Evolutionary conservation across 2,329 filamentous ascomycete species (phyloP).

Genomic region (Chaetomiaceae sp.): DNA sequence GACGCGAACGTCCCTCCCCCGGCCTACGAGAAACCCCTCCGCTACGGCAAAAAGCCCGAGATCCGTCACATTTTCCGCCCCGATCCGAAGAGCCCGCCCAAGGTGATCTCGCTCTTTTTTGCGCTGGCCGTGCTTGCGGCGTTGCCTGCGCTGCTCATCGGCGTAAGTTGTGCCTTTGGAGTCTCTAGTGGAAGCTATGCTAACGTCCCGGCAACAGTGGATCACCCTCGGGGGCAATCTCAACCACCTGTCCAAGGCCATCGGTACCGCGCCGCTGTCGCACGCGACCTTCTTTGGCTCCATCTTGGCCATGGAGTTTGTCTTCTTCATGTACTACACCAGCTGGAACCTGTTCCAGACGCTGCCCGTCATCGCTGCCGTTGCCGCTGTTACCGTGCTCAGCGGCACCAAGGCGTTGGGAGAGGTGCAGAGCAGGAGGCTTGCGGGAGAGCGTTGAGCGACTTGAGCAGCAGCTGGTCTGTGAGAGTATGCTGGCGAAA

Average conservation of each 20-base stretch:
- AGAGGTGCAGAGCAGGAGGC: slow-evolving; percentile 83
- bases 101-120: slow-evolving; percentile 75
- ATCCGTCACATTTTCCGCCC: slow-evolving; percentile 87
- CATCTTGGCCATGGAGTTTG: slow-evolving; percentile 78
- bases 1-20: slow-evolving; percentile 59
- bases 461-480: slow-evolving; percentile 30
- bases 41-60: slow-evolving; percentile 78
- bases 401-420: slow-evolving; percentile 86
- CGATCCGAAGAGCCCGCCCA: slow-evolving; percentile 75
- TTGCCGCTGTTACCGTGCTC: slow-evolving; percentile 70
- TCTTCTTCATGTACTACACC: slow-evolving; percentile 94
- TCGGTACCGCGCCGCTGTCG: slow-evolving; percentile 71
- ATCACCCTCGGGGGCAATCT: slow-evolving; percentile 76
- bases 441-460: slow-evolving; percentile 63
- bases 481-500: not conserved
- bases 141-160: slow-evolving; percentile 66
- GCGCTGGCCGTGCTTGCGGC: slow-evolving; percentile 66
- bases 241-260: slow-evolving; percentile 69
- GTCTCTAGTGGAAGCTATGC: not conserved
- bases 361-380: slow-evolving; percentile 65
- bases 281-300: slow-evolving; percentile 84
- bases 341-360: slow-evolving; percentile 89
- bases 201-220: slow-evolving; percentile 57
- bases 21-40: slow-evolving; percentile 62
- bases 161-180: slow-evolving; percentile 46